Base-by-base conservation (phyloP, 1,284 basidiomycete species). In the Waitea zeae region DNA sequence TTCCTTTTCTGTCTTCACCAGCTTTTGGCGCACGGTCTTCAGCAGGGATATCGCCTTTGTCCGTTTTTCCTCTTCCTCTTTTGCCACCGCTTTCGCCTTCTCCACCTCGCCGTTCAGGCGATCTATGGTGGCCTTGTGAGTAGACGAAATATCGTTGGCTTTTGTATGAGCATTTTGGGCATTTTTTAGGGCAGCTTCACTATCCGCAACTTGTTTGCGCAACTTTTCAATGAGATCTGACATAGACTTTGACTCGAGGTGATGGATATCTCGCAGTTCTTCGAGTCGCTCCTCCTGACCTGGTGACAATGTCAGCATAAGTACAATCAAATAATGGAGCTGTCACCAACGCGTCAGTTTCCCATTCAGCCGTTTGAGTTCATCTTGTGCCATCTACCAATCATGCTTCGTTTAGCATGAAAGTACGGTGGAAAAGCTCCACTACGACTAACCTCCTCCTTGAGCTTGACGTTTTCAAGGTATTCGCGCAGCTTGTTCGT, bases 1-100 rank as follows among this genome's bases (percentile, higher is more conserved):
- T 20, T 93, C 89, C 58, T 87, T 88, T 54, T 95, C 89, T 2
- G 84, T 74, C 51, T 89, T 93, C 30, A 92, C 82, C 14, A 89
- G 59, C 53, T 93, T 95, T 53, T 86, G 77, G 34, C 90, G 61
- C n/a, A 95, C 83, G 2, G 87, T 81, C 59, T 93, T 93, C 41
- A 96, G 59, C 20, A 93, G 57, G 34, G 74, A 78, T 40, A 95
- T 80, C 0, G 89, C 88, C 49, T 95, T 96, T n/a, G 74, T 70
- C 11, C 90, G 73, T 53, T 95, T 95, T 54, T 96, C 90, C 51
- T 95, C 90, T 49, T 95, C 90, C 42, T 93, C 89, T 50, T 84
- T 92, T 1, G 73, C 75, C 2, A 61, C 41, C 9, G 58, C 59
- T 43, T 73, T 77, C 2, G 67, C 58, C 38, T 70, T 72, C 28